Conservation (phyloP, 169 alveolate species). For the Plasmodium sp. region DNA sequence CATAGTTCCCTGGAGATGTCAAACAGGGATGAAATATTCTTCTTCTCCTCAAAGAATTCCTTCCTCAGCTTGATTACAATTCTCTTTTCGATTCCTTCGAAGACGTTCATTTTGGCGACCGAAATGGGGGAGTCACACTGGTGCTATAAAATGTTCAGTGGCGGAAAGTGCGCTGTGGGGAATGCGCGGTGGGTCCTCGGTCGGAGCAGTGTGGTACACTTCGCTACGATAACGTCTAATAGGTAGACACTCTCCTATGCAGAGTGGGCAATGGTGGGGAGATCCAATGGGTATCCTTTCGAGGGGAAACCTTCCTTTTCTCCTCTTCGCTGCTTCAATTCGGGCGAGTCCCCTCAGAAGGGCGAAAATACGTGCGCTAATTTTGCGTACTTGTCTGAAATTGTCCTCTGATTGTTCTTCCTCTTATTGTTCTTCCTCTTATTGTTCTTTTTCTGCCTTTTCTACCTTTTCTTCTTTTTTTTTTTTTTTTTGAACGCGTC, state of each 20-base stretch:
- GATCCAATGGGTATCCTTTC: neutral
- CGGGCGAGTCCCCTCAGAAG: neutral
- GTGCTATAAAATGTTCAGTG: too few species aligned
- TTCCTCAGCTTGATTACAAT: conserved; percentile 24
- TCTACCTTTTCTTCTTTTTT: neutral
- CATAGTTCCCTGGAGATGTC: conserved; percentile 31
- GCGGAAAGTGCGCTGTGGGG: too few species aligned
- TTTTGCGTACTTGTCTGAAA: neutral
- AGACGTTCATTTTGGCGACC: conserved; percentile 9
- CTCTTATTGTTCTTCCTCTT: neutral
- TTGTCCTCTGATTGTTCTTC: neutral
- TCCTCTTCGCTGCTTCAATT: neutral
- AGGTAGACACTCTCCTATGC: neutral
- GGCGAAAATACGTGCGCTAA: neutral
- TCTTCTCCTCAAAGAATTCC: neutral
- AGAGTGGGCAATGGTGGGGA: neutral
- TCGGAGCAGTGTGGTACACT: neutral
- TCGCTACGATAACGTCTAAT: neutral
- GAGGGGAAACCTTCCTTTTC: neutral
- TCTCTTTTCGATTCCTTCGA: conserved; percentile 71
- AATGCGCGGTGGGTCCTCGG: neutral
- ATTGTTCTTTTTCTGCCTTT: neutral
- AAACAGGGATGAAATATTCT: neutral
- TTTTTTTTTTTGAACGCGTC: neutral
- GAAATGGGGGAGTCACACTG: neutral